Percentiles rank a stretch among this genome's conserved stretches.
These are phyloP conservation scores for Sporothrix humicola DNA, from an alignment of 2,329 filamentous ascomycete species.

Conservation along the genomic window DNA sequence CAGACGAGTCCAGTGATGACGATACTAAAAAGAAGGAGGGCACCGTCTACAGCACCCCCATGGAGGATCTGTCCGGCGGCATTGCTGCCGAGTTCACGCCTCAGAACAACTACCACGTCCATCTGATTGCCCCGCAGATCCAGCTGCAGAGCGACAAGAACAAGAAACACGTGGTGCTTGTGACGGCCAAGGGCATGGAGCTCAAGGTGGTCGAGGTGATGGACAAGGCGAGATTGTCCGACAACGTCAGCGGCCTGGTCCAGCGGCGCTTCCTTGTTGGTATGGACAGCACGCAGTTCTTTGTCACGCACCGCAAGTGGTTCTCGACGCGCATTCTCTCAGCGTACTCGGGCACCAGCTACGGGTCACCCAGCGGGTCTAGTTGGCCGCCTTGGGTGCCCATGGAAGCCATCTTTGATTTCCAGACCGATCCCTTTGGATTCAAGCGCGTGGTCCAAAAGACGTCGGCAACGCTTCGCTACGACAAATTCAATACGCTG, in stretches of 20 bases:
- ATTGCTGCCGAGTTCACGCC: slow-evolving; percentile 87
- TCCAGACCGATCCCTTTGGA: slow-evolving; percentile 90
- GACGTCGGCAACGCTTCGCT: slow-evolving; percentile 90
- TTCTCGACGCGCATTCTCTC: slow-evolving; percentile 84
- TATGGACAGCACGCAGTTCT: slow-evolving; percentile 98
- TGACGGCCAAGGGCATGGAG: slow-evolving; percentile 97
- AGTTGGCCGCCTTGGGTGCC: slow-evolving; percentile 98
- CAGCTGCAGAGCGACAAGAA: slow-evolving; percentile 99
- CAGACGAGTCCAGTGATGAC: slow-evolving; percentile 56
- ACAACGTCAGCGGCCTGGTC: slow-evolving; percentile 92
- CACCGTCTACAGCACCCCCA: slow-evolving; percentile 49
- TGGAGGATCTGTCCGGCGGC: slow-evolving; percentile 71
- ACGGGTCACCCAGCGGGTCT: slow-evolving; percentile 82
- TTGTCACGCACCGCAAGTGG: slow-evolving; percentile 92
- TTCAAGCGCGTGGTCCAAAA: slow-evolving; percentile 97
- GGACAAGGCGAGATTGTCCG: slow-evolving; percentile 91
- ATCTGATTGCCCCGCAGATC: slow-evolving; percentile 95
- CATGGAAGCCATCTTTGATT: slow-evolving; percentile 98
- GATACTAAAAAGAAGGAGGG: slow-evolving; percentile 32
- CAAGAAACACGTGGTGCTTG: slow-evolving; percentile 91
- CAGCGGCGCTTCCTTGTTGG: slow-evolving; percentile 92
- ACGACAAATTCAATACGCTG: slow-evolving; percentile 97
- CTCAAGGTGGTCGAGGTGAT: slow-evolving; percentile 97
- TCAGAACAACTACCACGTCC: slow-evolving; percentile 92
- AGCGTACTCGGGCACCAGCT: slow-evolving; percentile 92